Evolutionary conservation across 352 stramenopile species (phyloP).

Genomic region (Thalassiosira sp.): DNA sequence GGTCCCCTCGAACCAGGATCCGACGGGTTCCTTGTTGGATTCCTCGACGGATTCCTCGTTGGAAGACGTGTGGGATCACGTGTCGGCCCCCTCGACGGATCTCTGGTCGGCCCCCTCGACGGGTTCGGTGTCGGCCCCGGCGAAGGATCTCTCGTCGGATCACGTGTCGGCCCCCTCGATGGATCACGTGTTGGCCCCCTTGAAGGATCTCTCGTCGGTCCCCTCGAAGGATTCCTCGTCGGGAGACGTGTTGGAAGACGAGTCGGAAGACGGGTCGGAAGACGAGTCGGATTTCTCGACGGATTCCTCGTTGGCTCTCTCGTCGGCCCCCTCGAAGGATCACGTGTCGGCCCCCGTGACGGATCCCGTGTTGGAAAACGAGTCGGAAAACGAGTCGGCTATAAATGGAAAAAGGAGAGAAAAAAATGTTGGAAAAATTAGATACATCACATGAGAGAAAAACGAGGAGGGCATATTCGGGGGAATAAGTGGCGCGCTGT

Average conservation of each 20-base stretch:
- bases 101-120: background rate
- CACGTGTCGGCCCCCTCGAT: background rate
- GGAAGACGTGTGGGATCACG: background rate
- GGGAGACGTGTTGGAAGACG: background rate
- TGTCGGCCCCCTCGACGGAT: background rate
- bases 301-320: background rate
- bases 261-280: background rate
- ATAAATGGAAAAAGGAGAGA: no score
- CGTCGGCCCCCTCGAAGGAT: background rate
- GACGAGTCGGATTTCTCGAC: background rate
- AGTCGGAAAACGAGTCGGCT: constrained; percentile 8
- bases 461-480: no score
- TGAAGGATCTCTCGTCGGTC: constrained; percentile 8
- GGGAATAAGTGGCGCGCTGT: no score
- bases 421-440: no score
- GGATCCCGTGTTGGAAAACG: background rate
- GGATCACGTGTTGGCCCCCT: background rate
- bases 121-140: background rate
- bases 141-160: constrained; percentile 4
- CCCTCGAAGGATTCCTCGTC: background rate
- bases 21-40: constrained; percentile 9
- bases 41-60: background rate
- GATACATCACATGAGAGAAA: no score
- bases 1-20: background rate
- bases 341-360: background rate